Conservation (phyloP, 306 rosid species). For the Abrus precatorius region DNA sequence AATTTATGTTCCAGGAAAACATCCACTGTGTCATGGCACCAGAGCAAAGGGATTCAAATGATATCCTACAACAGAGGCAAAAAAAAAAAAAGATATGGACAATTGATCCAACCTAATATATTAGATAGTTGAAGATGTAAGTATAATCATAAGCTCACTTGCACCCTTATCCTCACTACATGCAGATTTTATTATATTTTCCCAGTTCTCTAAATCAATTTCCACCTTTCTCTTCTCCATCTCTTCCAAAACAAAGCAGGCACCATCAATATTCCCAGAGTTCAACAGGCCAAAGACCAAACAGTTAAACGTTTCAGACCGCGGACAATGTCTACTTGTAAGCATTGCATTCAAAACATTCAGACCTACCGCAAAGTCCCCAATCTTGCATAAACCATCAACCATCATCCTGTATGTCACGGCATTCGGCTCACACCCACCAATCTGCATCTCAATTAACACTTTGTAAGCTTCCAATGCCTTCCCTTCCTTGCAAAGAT, state of each 20-base stretch:
- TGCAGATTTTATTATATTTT: slow-evolving; percentile 57
- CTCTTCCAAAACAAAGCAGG: slow-evolving; percentile 87
- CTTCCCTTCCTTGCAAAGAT: slow-evolving; percentile 86
- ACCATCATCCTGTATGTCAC: slow-evolving; percentile 82
- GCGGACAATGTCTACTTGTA: slow-evolving; percentile 72
- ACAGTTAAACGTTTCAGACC: slow-evolving; percentile 68
- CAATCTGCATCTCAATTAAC: slow-evolving; percentile 80
- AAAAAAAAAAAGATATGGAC: not conserved
- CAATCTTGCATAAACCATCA: slow-evolving; percentile 76
- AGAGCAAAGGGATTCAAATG: not conserved
- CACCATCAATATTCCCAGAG: slow-evolving; percentile 66
- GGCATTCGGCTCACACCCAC: slow-evolving; percentile 81
- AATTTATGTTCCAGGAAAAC: not conserved
- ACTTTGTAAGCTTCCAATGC: slow-evolving; percentile 74
- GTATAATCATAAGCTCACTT: slow-evolving; percentile 50
- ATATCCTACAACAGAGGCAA: not conserved
- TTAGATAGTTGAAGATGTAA: slow-evolving; percentile 52
- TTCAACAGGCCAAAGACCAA: slow-evolving; percentile 69
- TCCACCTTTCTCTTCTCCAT: slow-evolving; percentile 72
- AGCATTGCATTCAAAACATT: slow-evolving; percentile 80
- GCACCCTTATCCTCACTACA: slow-evolving; percentile 59
- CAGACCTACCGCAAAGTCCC: slow-evolving; percentile 71
- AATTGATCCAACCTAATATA: slow-evolving; percentile 7
- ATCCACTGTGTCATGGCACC: slow-evolving; percentile 9
- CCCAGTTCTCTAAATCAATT: slow-evolving; percentile 67